Base-by-base conservation (phyloP, 2,329 filamentous ascomycete species). In the Diplodia seriata region DNA sequence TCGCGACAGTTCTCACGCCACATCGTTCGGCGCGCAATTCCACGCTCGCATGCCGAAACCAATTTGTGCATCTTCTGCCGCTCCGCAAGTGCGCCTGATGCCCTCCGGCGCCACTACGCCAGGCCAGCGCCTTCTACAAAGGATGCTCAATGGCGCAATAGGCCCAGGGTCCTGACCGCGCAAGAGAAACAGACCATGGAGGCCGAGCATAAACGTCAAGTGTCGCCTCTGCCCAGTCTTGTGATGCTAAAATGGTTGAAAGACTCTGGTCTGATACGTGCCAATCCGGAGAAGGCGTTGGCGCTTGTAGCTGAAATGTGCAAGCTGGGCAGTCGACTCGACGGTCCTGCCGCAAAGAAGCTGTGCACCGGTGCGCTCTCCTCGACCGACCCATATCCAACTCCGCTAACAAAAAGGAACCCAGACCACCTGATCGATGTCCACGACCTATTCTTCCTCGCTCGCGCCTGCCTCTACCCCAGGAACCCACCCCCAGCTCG, bases 21-120 rank as follows among this genome's bases (percentile, higher is more conserved):
- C 43, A 11, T 36, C 11, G 47, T 23, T 20, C 43, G 59, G 9
- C 6, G 18, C 3, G 33, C 47, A 38, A 18, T 38, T 33, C n/a
- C 29, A 31, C 38, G 43, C 31, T 9, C 40, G n/a, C 26, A 9
- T 26, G 6, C 43, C 14, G 4, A 18, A n/a, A 50, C 6, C 43
- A 49, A 63, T 38, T 31, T 63, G 20, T 63, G 59, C 47, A 38
- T 63, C 59, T 63, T 51, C 47, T 63, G 59, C 59, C 59, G 43
- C 31, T 36, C 59, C 31, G 47, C 43, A 31, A 18, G 23, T 38
- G 20, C 38, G 12, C 40, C 56, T 40, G 31, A 63, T 51, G 43
- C 18, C 15, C 33, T 47, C 36, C 62, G 38, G 14, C 49, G 49
- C 14, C 11, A 36, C 36, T 55, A 65, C 50, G 50, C 62, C 43